These are phyloP conservation scores for Nyssa sinensis DNA, from an alignment of 148 eudicot genomes.

Conservation along the genomic window DNA sequence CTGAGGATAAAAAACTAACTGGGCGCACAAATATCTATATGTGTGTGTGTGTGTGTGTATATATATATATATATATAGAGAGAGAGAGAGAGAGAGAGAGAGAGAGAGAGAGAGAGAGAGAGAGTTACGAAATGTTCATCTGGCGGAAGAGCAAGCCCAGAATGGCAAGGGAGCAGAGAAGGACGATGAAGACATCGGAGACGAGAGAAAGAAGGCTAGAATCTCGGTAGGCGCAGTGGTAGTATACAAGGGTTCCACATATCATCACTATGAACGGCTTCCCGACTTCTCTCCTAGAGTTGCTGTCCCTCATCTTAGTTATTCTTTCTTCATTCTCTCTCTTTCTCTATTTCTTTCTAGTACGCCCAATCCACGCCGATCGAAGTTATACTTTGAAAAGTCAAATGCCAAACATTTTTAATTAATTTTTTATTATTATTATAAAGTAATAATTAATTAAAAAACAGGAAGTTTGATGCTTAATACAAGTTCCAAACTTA, in stretches of 20 bases:
- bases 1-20: no score
- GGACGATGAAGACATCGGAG: slow-evolving; percentile 89
- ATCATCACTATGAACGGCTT: slow-evolving; percentile 51
- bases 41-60: no score
- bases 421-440: no score
- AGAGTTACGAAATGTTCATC: slow-evolving; percentile 44
- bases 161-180: slow-evolving; percentile 91
- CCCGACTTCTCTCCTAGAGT: slow-evolving; percentile 34
- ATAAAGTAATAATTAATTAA: no score
- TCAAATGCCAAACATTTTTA: no score
- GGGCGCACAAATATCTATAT: no score
- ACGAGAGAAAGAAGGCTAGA: slow-evolving; percentile 71
- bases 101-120: slow-evolving; percentile 14
- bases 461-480: no score
- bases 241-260: slow-evolving; percentile 74
- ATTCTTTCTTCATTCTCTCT: slow-evolving; percentile 21
- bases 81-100: not conserved
- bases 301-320: not conserved
- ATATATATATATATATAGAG: not conserved
- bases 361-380: no score
- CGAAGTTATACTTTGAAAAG: no score
- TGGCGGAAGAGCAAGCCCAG: slow-evolving; percentile 97
- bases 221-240: slow-evolving; percentile 77
- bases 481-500: no score
- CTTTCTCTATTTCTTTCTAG: slow-evolving; percentile 7